phyloP scores from a whole-genome alignment of 2,329 filamentous ascomycete genomes.

The Alternaria burnsii region DNA sequence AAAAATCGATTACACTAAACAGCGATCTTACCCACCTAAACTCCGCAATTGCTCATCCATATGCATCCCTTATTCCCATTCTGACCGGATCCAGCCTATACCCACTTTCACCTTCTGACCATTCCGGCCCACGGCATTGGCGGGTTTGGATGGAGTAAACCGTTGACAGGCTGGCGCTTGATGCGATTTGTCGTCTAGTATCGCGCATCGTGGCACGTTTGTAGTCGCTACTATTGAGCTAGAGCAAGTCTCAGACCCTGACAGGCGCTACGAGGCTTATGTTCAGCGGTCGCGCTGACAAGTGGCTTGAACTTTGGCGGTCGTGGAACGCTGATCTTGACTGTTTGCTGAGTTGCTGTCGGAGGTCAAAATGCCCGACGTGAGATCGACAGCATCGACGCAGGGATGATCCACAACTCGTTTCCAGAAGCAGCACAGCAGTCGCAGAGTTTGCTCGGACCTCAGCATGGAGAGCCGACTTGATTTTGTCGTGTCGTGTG shows the following conservation, averaged over 20 bases:
- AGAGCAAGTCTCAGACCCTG: not conserved
- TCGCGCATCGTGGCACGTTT: not conserved
- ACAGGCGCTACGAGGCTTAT: not conserved
- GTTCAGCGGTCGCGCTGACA: constrained; percentile 2
- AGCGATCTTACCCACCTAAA: not conserved
- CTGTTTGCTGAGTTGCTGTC: not conserved
- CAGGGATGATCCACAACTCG: not conserved
- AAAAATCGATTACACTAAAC: not conserved
- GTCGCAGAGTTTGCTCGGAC: not conserved
- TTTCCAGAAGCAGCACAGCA: not conserved
- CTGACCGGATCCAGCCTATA: not conserved
- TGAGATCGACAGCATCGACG: constrained; percentile 7
- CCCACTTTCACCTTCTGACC: not conserved
- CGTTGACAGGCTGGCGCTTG: not conserved
- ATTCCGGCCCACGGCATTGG: constrained; percentile 2
- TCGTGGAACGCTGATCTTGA: not conserved
- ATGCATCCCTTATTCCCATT: not conserved
- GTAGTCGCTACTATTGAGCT: not conserved
- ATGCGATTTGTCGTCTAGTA: not conserved
- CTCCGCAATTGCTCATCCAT: not conserved
- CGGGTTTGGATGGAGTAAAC: not conserved
- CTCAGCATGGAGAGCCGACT: constrained; percentile 2
- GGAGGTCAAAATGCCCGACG: constrained; percentile 8
- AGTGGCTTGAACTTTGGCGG: not conserved
- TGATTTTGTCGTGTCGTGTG: not conserved